Percentiles rank a stretch among this genome's conserved stretches.
Conservation (phyloP, 2,329 filamentous ascomycete species). For the Curvularia lunata region DNA sequence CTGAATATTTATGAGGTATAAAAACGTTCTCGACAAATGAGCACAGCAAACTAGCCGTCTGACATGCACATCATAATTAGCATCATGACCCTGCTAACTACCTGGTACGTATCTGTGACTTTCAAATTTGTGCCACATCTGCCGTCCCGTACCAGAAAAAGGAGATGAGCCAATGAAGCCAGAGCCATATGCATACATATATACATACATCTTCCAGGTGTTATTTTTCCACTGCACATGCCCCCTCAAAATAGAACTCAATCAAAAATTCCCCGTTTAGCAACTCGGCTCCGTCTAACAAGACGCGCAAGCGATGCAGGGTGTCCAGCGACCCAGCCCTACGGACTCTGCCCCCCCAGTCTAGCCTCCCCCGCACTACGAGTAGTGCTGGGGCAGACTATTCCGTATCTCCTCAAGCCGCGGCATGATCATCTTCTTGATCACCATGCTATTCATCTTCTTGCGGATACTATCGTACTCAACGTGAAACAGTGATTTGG, state of each 20-base stretch:
- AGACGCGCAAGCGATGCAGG: not conserved
- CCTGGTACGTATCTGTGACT: not conserved
- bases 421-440: slow-evolving; percentile 12
- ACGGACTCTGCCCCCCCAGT: not conserved
- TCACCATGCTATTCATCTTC: slow-evolving; percentile 16
- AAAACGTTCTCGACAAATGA: not conserved
- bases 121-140: not conserved
- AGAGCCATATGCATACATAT: not conserved
- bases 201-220: not conserved
- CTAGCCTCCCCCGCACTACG: not conserved
- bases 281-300: not conserved
- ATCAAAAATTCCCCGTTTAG: not conserved
- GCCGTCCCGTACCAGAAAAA: not conserved
- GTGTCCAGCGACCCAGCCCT: not conserved
- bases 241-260: not conserved
- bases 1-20: not conserved
- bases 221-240: not conserved
- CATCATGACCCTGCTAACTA: not conserved
- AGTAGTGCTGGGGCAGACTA: not conserved
- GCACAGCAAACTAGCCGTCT: not conserved
- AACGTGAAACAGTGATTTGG: slow-evolving; percentile 16
- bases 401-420: slow-evolving; percentile 4
- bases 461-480: slow-evolving; percentile 3
- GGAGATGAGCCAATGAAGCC: not conserved
- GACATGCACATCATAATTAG: not conserved